phyloP scores from a whole-genome alignment of 805 yeast species.

The Komagataella phaffii region DNA sequence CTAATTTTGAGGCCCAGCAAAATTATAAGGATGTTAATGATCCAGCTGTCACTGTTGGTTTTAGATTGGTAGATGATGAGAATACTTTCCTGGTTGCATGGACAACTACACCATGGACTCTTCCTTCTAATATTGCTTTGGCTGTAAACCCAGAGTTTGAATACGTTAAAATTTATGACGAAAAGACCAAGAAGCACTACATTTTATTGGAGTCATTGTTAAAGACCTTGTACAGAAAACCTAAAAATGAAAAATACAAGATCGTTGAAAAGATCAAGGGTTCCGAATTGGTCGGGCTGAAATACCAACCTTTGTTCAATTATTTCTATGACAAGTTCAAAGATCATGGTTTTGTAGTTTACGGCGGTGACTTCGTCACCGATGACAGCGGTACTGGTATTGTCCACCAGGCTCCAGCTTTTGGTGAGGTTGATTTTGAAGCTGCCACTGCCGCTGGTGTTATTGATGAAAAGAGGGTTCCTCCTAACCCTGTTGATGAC shows the following conservation, averaged over 20 bases:
- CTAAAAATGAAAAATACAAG: slow-evolving; percentile 77
- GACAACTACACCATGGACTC: slow-evolving; percentile 99
- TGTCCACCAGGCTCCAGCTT: slow-evolving; percentile 97
- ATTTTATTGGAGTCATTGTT: slow-evolving; percentile 76
- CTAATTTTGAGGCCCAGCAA: slow-evolving; percentile 97
- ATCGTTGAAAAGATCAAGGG: slow-evolving; percentile 74
- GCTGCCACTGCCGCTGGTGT: slow-evolving; percentile 70
- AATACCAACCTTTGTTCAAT: slow-evolving; percentile 74
- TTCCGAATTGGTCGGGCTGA: slow-evolving; percentile 61
- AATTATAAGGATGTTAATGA: slow-evolving; percentile 95
- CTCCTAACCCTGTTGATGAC: slow-evolving; percentile 96
- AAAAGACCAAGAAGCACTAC: slow-evolving; percentile 68
- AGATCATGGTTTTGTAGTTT: slow-evolving; percentile 72
- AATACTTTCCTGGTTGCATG: slow-evolving; percentile 84
- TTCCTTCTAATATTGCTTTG: slow-evolving; percentile 86
- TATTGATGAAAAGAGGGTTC: slow-evolving; percentile 48
- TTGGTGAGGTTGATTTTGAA: slow-evolving; percentile 96
- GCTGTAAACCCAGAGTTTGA: slow-evolving; percentile 88
- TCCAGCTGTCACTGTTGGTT: slow-evolving; percentile 91
- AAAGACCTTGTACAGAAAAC: slow-evolving; percentile 84
- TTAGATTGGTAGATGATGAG: slow-evolving; percentile 69
- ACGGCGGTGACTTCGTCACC: slow-evolving; percentile 74
- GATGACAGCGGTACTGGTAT: slow-evolving; percentile 97
- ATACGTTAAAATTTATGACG: slow-evolving; percentile 86
- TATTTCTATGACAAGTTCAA: slow-evolving; percentile 67